A percentile compares a stretch with the other conserved stretches of the same genome.
phyloP scores from a whole-genome alignment of 2,329 filamentous ascomycete species.

The Pseudofabraea citricarpa region DNA sequence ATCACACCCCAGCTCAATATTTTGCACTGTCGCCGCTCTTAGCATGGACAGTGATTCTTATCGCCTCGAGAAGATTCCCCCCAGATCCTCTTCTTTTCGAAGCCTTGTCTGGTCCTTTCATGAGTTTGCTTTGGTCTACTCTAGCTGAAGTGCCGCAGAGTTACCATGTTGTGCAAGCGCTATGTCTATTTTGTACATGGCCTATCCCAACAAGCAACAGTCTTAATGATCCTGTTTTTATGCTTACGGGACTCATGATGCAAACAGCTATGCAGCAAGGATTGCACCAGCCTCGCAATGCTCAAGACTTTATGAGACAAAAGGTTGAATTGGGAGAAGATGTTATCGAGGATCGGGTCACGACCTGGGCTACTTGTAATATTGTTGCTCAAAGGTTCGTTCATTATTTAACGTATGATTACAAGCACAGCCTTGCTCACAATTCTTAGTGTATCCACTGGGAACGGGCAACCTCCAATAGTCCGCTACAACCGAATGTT shows the following conservation, averaged over 20 bases:
- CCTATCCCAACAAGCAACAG: constrained; percentile 21
- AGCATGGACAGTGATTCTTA: constrained; percentile 63
- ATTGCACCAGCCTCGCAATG: constrained; percentile 18
- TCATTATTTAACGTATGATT: constrained; percentile 59
- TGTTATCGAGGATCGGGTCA: constrained; percentile 36
- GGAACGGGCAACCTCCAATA: constrained; percentile 62
- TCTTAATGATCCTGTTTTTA: constrained; percentile 19
- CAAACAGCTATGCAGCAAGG: constrained; percentile 24
- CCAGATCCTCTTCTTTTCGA: constrained; percentile 45
- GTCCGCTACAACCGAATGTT: constrained; percentile 57
- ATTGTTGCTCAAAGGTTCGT: constrained; percentile 59
- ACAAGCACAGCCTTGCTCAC: constrained; percentile 1
- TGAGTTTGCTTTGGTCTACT: constrained; percentile 15
- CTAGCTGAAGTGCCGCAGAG: constrained; percentile 15
- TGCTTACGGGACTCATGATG: constrained; percentile 24
- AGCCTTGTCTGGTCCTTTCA: constrained; percentile 9
- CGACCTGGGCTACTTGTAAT: constrained; percentile 65
- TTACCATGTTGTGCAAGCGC: constrained; percentile 17
- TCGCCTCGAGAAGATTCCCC: constrained; percentile 56
- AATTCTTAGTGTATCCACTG: constrained; percentile 51
- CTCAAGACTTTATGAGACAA: constrained; percentile 16
- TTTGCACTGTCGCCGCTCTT: constrained; percentile 54
- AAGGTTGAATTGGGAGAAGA: constrained; percentile 32
- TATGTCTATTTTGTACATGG: constrained; percentile 24
- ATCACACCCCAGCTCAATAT: constrained; percentile 50